A percentile compares a stretch with the other conserved stretches of the same genome.
Conservation (phyloP, 192 early-diverging fungal species). For the Coemansia umbellata region DNA sequence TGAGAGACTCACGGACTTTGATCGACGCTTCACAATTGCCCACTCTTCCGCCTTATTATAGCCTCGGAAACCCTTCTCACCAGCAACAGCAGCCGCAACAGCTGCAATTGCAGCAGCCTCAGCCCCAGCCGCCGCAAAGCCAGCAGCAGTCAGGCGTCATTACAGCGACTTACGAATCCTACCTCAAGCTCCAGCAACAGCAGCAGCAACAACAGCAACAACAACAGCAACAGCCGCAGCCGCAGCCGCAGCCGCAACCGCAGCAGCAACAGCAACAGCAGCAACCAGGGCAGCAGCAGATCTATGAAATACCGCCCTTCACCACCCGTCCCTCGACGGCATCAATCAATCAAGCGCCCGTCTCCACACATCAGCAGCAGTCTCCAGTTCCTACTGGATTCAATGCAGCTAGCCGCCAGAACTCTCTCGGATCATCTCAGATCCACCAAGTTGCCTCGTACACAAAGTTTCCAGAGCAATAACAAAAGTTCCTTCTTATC, state of each 20-base stretch:
- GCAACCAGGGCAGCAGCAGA: background rate
- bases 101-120: slow-evolving; percentile 2
- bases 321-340: background rate
- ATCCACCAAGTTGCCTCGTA: slow-evolving; percentile 6
- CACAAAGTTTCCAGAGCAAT: slow-evolving; percentile 12
- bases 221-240: background rate
- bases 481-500: too few species aligned
- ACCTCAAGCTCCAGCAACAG: slow-evolving; percentile 3
- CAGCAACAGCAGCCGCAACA: background rate
- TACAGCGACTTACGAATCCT: slow-evolving; percentile 8
- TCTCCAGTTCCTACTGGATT: slow-evolving; percentile 4
- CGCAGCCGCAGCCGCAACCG: background rate
- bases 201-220: background rate
- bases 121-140: background rate
- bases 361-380: slow-evolving; percentile 1
- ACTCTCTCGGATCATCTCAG: slow-evolving; percentile 22
- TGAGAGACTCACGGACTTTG: slow-evolving; percentile 8
- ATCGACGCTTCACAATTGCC: slow-evolving; percentile 5
- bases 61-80: slow-evolving; percentile 1
- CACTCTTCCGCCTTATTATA: slow-evolving; percentile 12
- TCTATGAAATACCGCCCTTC: background rate
- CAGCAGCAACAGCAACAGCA: background rate
- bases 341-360: background rate
- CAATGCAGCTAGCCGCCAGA: slow-evolving; percentile 15
- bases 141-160: background rate